A percentile compares a stretch with the other conserved stretches of the same genome.
phyloP scores from a whole-genome alignment of 345 rosid species.

The Crucihimalaya himalaica region DNA sequence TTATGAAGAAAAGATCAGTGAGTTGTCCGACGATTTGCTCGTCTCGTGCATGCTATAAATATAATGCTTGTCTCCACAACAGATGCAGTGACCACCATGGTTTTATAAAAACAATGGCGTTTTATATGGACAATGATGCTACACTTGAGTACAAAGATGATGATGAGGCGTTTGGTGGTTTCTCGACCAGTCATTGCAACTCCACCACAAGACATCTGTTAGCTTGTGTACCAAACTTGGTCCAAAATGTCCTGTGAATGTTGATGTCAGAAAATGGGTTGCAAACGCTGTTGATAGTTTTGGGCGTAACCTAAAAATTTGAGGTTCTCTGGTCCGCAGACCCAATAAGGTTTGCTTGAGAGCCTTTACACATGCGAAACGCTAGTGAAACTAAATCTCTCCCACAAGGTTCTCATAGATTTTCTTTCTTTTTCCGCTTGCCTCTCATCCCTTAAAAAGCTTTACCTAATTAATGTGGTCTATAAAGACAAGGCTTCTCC shows the following conservation, averaged over 20 bases:
- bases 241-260: neutral
- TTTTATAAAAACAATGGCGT: neutral
- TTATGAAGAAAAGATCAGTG: neutral
- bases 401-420: neutral
- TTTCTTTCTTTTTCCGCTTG: neutral
- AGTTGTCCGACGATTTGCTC: neutral
- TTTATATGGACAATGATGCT: neutral
- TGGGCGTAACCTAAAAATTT: neutral
- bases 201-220: neutral
- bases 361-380: neutral
- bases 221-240: neutral
- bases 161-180: neutral
- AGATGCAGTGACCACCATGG: neutral
- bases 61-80: neutral
- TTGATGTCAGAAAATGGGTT: neutral
- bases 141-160: neutral
- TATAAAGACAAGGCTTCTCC: neutral
- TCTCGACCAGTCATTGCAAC: neutral
- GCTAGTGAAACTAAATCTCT: neutral
- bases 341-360: neutral
- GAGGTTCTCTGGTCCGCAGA: neutral
- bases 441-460: neutral
- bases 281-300: neutral
- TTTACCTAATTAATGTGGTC: neutral
- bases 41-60: neutral